Percentiles rank a stretch among this genome's conserved stretches.
phyloP scores from a whole-genome alignment of 2,329 filamentous ascomycete species.

The Claviceps quebecensis region DNA sequence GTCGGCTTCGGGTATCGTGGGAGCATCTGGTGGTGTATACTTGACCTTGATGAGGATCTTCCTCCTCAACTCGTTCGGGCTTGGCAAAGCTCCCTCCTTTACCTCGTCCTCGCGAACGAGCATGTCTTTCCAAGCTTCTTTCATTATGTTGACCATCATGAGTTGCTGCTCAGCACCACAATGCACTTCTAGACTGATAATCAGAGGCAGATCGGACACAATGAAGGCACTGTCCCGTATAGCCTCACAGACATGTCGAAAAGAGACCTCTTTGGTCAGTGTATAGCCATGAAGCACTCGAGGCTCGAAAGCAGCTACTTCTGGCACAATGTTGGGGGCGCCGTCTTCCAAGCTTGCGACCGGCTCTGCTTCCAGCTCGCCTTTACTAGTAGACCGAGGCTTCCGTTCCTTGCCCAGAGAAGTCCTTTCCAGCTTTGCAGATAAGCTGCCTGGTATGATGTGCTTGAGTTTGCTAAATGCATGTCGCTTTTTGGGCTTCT shows the following conservation, averaged over 20 bases:
- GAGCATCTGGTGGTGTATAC: slow-evolving; percentile 36
- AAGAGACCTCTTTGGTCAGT: slow-evolving; percentile 74
- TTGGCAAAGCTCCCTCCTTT: slow-evolving; percentile 41
- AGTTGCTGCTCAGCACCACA: slow-evolving; percentile 68
- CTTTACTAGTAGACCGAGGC: slow-evolving; percentile 13
- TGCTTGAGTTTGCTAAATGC: slow-evolving; percentile 51
- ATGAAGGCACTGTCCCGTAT: slow-evolving; percentile 70
- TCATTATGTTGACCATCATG: slow-evolving; percentile 86
- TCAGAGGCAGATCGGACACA: slow-evolving; percentile 66
- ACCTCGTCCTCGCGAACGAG: slow-evolving; percentile 44
- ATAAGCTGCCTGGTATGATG: slow-evolving; percentile 30
- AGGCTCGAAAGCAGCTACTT: slow-evolving; percentile 43
- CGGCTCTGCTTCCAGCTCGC: slow-evolving; percentile 1
- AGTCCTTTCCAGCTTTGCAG: slow-evolving; percentile 33
- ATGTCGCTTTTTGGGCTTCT: slow-evolving; percentile 40
- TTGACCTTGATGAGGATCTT: slow-evolving; percentile 84
- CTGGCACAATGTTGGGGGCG: slow-evolving; percentile 9
- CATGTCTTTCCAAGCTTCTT: slow-evolving; percentile 62
- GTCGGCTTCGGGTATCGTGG: slow-evolving; percentile 15
- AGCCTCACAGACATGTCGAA: slow-evolving; percentile 70
- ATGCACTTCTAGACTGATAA: slow-evolving; percentile 89
- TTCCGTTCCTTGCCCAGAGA: slow-evolving; percentile 30
- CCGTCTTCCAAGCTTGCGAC: slow-evolving; percentile 1
- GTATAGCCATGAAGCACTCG: slow-evolving; percentile 80
- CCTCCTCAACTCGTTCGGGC: slow-evolving; percentile 53